These are phyloP conservation scores for Sporothrix humicola DNA, from an alignment of 2,329 filamentous ascomycete genomes.

Conservation along the genomic window DNA sequence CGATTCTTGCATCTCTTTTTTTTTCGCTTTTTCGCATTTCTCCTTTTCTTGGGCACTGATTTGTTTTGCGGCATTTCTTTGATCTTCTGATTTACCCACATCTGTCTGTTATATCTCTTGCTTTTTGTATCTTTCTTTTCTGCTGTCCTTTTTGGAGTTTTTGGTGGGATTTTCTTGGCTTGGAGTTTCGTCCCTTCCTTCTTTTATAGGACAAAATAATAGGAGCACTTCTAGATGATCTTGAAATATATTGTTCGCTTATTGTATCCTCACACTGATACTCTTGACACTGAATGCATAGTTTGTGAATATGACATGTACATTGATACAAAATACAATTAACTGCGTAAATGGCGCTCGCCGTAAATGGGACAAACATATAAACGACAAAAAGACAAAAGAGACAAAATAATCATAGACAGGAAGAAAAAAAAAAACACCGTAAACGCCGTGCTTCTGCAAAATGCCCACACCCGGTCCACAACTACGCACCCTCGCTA, in stretches of 20 bases:
- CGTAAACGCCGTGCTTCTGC: slow-evolving; percentile 23
- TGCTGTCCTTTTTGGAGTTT: neutral
- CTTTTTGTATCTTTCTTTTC: neutral
- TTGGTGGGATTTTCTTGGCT: slow-evolving; percentile 23
- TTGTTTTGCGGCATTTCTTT: slow-evolving; percentile 11
- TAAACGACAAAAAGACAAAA: slow-evolving; percentile 6
- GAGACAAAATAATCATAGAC: neutral
- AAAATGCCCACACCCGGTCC: neutral
- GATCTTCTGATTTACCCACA: slow-evolving; percentile 12
- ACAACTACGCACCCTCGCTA: slow-evolving; percentile 72
- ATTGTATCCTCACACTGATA: neutral
- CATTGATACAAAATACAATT: slow-evolving; percentile 10
- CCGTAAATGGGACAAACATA: slow-evolving; percentile 18
- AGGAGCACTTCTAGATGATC: slow-evolving; percentile 21
- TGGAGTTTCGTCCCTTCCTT: slow-evolving; percentile 21
- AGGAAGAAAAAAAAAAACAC: neutral
- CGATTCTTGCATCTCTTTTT: slow-evolving; percentile 29
- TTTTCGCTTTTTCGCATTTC: slow-evolving; percentile 30
- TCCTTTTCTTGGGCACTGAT: neutral
- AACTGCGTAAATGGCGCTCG: slow-evolving; percentile 24
- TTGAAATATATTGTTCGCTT: neutral
- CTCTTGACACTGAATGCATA: neutral
- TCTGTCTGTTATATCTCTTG: slow-evolving; percentile 31
- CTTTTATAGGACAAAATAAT: slow-evolving; percentile 26
- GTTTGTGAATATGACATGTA: neutral